phyloP scores from a whole-genome alignment of 73 alveolate species.

The Paramecium tetraurelia region DNA sequence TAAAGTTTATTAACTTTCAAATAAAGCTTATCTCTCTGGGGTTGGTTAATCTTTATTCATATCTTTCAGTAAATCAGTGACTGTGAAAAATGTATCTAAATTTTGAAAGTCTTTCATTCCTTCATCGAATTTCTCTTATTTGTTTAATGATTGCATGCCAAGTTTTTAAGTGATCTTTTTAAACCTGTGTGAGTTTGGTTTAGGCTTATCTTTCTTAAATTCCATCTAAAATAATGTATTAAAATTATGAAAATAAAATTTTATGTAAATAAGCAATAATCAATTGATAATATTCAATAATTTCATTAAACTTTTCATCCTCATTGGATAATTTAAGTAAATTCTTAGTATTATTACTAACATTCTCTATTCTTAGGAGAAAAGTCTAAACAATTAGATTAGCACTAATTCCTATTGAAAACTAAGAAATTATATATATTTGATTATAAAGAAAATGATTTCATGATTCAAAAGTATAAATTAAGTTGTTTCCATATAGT shows the following conservation, averaged over 20 bases:
- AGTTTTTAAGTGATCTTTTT: slow-evolving; percentile 11
- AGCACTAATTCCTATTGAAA: background rate
- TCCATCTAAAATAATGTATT: background rate
- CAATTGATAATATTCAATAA: background rate
- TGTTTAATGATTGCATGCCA: background rate
- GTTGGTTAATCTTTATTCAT: background rate
- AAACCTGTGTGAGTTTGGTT: background rate
- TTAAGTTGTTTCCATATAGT: too few relatives aligned
- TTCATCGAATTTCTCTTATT: slow-evolving; percentile 28
- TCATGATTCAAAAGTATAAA: too few relatives aligned
- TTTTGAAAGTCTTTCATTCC: background rate
- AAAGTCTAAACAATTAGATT: background rate
- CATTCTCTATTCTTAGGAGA: background rate
- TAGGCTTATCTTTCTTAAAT: background rate
- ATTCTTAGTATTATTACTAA: background rate
- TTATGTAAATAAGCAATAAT: background rate
- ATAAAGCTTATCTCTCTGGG: background rate
- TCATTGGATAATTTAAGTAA: background rate
- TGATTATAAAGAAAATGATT: too few relatives aligned
- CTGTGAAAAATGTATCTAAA: slow-evolving; percentile 23
- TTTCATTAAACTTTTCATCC: background rate
- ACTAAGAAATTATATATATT: background rate
- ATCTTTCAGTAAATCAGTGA: background rate
- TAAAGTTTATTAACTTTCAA: background rate
- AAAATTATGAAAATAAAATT: background rate